Percentiles rank a stretch among this genome's conserved stretches.
Evolutionary conservation across 148 eudicot species (phyloP).

Genomic region (Polygonum maritimum): DNA sequence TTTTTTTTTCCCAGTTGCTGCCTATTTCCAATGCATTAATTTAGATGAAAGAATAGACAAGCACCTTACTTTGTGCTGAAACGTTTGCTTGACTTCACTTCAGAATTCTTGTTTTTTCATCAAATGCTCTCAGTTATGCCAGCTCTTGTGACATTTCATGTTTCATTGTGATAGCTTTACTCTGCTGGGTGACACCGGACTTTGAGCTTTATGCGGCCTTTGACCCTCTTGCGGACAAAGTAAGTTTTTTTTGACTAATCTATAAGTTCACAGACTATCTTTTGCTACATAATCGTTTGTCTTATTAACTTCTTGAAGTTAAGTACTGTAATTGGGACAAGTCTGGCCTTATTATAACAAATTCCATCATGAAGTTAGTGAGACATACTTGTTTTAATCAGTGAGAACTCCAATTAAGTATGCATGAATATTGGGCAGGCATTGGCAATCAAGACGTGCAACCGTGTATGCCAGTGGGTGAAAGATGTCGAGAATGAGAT

Average conservation of each 20-base stretch:
- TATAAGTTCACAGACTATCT: background rate
- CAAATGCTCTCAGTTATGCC: background rate
- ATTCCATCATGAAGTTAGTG: background rate
- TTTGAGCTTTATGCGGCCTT: constrained; percentile 97
- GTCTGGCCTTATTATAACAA: background rate
- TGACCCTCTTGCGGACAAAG: constrained; percentile 99
- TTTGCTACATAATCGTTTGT: background rate
- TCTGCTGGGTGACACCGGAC: constrained; percentile 97
- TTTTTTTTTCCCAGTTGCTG: background rate
- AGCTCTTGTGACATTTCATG: background rate
- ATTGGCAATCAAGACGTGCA: constrained; percentile 85
- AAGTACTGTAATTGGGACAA: background rate
- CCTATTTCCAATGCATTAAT: background rate
- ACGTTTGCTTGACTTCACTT: background rate
- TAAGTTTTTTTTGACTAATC: constrained; percentile 16
- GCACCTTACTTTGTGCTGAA: background rate
- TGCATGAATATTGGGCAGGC: constrained; percentile 44
- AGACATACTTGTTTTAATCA: background rate
- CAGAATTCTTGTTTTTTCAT: constrained; percentile 2
- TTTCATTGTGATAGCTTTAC: constrained; percentile 53
- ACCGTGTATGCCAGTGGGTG: constrained; percentile 91
- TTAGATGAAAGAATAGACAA: constrained; percentile 1
- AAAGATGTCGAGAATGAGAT: constrained; percentile 93
- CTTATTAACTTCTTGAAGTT: background rate
- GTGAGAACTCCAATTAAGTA: background rate